Conservation (phyloP, 148 eudicot genomes). For the Silene latifolia region DNA sequence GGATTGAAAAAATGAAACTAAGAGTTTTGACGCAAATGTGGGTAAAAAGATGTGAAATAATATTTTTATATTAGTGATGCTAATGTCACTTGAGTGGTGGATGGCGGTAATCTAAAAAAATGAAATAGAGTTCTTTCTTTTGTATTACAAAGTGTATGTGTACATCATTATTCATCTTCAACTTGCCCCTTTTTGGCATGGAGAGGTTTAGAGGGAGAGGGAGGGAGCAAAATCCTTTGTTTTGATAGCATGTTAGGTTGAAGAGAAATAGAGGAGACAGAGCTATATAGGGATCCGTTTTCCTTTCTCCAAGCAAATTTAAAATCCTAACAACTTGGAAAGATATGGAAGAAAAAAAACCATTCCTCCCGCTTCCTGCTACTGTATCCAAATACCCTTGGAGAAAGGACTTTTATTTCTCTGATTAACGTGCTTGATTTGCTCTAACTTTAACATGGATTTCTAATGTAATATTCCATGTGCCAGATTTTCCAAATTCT, state of each 20-base stretch:
- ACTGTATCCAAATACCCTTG: background rate
- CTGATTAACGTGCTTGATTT: background rate
- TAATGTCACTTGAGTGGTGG: too few relatives aligned
- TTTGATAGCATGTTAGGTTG: background rate
- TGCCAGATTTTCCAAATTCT: constrained; percentile 77
- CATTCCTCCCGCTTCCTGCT: background rate
- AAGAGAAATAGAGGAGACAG: background rate
- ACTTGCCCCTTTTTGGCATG: background rate
- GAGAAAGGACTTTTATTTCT: background rate
- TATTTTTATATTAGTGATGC: background rate
- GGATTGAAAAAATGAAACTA: too few relatives aligned
- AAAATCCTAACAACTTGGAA: background rate
- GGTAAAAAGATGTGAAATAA: too few relatives aligned
- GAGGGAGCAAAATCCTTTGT: background rate
- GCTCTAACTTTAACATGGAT: background rate
- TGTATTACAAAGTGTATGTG: background rate
- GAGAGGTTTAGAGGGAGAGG: background rate
- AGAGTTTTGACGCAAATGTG: too few relatives aligned
- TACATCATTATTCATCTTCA: background rate
- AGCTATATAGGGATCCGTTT: background rate
- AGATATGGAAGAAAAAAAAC: background rate
- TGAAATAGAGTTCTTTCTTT: background rate
- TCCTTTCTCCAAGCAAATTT: background rate
- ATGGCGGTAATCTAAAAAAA: too few relatives aligned
- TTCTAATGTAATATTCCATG: constrained; percentile 11